Conservation (phyloP, 1,284 basidiomycete genomes). For the Pulveroboletus sp. region DNA sequence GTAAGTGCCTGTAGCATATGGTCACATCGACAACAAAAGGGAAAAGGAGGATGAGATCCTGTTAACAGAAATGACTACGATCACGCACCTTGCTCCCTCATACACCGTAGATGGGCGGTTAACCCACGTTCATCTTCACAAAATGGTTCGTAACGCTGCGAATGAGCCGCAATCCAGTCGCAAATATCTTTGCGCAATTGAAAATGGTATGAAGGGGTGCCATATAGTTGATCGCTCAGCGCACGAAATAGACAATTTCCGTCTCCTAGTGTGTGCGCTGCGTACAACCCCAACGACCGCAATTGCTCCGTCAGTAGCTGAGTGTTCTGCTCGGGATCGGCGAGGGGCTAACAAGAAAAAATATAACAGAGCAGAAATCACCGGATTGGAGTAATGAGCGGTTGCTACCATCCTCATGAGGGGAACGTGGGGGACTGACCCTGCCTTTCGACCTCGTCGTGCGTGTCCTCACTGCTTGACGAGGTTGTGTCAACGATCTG, state of each 20-base stretch:
- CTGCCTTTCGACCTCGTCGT: conserved; percentile 65
- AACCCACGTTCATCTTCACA: conserved; percentile 84
- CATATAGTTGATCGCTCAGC: conserved; percentile 80
- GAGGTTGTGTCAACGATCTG: conserved; percentile 27
- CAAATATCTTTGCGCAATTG: conserved; percentile 77
- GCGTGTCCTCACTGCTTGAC: conserved; percentile 58
- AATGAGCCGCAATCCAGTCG: conserved; percentile 75
- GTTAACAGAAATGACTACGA: not conserved
- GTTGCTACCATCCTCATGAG: conserved; percentile 21
- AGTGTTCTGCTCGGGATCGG: conserved; percentile 66
- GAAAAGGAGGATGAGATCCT: conserved; percentile 1
- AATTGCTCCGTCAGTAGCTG: conserved; percentile 69
- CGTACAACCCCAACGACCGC: conserved; percentile 72
- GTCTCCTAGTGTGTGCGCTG: conserved; percentile 77
- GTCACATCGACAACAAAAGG: conserved; percentile 11
- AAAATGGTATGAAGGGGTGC: conserved; percentile 69
- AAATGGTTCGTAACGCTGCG: conserved; percentile 80
- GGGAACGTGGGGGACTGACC: conserved; percentile 42
- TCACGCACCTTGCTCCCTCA: conserved; percentile 71
- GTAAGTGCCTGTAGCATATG: conserved; percentile 65
- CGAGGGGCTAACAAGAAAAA: conserved; percentile 46
- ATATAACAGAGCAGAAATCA: conserved; percentile 12
- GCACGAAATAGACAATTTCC: conserved; percentile 89
- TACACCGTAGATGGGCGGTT: conserved; percentile 68
- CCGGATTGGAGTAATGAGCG: conserved; percentile 22